Evolutionary conservation across 108 stramenopile species (phyloP).

Genomic region (Hondaea fermentalgiana): DNA sequence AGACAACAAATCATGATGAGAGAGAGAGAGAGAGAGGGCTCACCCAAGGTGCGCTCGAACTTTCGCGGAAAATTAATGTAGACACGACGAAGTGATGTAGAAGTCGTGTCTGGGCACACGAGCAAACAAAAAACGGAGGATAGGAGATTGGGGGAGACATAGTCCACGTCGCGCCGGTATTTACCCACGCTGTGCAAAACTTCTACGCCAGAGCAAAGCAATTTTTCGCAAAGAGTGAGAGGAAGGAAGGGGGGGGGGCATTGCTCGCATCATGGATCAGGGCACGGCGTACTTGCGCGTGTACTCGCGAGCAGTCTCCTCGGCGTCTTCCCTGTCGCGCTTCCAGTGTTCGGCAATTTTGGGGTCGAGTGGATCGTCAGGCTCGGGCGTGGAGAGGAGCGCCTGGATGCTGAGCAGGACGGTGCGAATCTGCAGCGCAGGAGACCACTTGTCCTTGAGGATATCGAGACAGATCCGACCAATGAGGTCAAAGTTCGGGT

Average conservation of each 20-base stretch:
- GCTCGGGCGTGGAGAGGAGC: slow-evolving; percentile 87
- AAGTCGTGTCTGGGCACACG: too few relatives aligned
- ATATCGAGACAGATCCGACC: slow-evolving; percentile 98
- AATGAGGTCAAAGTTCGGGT: slow-evolving; percentile 95
- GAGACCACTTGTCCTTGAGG: slow-evolving; percentile 98
- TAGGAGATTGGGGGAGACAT: too few relatives aligned
- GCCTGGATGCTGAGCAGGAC: slow-evolving; percentile 86
- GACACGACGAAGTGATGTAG: background rate
- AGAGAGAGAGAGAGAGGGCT: background rate
- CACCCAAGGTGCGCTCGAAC: background rate
- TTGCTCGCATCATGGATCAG: background rate
- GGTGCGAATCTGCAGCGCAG: slow-evolving; percentile 90
- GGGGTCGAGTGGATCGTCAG: slow-evolving; percentile 96
- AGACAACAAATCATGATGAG: background rate
- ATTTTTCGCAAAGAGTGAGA: too few relatives aligned
- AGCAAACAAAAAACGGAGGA: too few relatives aligned
- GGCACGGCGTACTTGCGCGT: slow-evolving; percentile 75
- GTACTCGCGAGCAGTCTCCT: slow-evolving; percentile 73
- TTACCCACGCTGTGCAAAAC: too few relatives aligned
- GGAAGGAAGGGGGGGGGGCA: too few relatives aligned
- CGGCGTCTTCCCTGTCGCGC: slow-evolving; percentile 76
- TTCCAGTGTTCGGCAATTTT: slow-evolving; percentile 95
- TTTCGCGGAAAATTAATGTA: background rate
- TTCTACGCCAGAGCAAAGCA: too few relatives aligned
- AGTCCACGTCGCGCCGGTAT: too few relatives aligned